Evolutionary conservation across 1,139 yeast genomes (phyloP), one percentile per base, ranked within the genome.

Genomic region (Pichia sp.): DNA sequence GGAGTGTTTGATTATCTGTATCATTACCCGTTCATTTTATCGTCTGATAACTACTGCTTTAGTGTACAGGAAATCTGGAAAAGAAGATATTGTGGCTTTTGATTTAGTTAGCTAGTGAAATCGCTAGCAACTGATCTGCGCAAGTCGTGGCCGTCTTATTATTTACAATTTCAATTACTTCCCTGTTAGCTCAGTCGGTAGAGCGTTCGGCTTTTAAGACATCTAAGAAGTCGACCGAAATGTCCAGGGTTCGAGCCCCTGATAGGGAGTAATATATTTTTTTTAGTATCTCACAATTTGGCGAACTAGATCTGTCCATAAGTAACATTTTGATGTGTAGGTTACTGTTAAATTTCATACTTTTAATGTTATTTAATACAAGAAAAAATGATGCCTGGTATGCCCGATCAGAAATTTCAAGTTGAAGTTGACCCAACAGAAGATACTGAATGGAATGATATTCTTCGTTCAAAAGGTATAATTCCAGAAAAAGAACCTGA

Each of bases 391-490:
- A 19, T 47, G 31, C 50, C 48, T 11, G 47, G 48, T 24, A 42
- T 45, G 42, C 46, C 46, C 36, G 61, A 59, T 40, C 60, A 58
- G 5, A 68, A 70, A 54, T 66, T 82, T 57, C 84, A 83, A 54
- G 93, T 88, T 39, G 89, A 88, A 62, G 96, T 89, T 42, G 89
- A 91, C 63, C 96, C 96, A 28, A 77, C 75, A 48, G 98, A 91
- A 62, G 99, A 91, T 59, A 91, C 98, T 1, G 98, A 91, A 61
- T 91, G 99, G 98, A 91, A 91, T 59, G 99, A 91, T 62, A 88
- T 91, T 50, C 70, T 91, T 36, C 69, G 99, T 49, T 74, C 77
- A 6, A 86, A 89, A 50, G 97, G 97, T 11, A 78, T 91, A 47
- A 86, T 91, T 40, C 98, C 98, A 0, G 89, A 85, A 58, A 79